Percentiles rank a stretch among this genome's conserved stretches.
phyloP scores from a whole-genome alignment of 768 basidiomycete genomes.

The Rhodotorula diobovata region DNA sequence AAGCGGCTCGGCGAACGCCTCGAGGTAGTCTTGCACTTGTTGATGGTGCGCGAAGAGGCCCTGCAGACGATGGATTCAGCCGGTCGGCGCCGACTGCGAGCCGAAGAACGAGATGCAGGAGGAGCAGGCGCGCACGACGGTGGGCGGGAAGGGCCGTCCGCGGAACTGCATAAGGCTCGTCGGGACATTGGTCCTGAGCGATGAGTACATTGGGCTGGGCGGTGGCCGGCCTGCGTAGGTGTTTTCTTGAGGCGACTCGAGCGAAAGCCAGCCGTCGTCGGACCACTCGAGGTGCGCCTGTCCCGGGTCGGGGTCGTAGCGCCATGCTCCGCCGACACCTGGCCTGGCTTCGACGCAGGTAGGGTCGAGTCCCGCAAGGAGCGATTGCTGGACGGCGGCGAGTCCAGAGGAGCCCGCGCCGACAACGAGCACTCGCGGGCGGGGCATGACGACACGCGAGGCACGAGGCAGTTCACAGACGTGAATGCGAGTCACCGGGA shows the following conservation, averaged over 20 bases:
- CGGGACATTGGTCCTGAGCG: background rate
- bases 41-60: slow-evolving; percentile 21
- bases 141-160: background rate
- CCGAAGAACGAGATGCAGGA: background rate
- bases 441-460: background rate
- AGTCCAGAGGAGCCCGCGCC: slow-evolving; percentile 20
- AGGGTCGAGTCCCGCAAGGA: slow-evolving; percentile 15
- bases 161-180: slow-evolving; percentile 26
- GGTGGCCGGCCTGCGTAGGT: background rate
- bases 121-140: slow-evolving; percentile 21
- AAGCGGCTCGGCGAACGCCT: slow-evolving; percentile 2
- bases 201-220: background rate
- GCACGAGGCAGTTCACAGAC: too few relatives aligned
- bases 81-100: background rate
- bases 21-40: slow-evolving; percentile 38
- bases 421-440: background rate
- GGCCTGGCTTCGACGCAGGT: slow-evolving; percentile 7
- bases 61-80: background rate
- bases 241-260: background rate
- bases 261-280: slow-evolving; percentile 7
- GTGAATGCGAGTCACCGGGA: too few relatives aligned
- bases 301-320: slow-evolving; percentile 11
- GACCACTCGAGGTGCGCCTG: background rate
- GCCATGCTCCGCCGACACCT: slow-evolving; percentile 32
- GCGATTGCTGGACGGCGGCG: slow-evolving; percentile 12